Evolutionary conservation across 805 yeast species (phyloP).

Genomic region (Wickerhamiella kurtzmanii): DNA sequence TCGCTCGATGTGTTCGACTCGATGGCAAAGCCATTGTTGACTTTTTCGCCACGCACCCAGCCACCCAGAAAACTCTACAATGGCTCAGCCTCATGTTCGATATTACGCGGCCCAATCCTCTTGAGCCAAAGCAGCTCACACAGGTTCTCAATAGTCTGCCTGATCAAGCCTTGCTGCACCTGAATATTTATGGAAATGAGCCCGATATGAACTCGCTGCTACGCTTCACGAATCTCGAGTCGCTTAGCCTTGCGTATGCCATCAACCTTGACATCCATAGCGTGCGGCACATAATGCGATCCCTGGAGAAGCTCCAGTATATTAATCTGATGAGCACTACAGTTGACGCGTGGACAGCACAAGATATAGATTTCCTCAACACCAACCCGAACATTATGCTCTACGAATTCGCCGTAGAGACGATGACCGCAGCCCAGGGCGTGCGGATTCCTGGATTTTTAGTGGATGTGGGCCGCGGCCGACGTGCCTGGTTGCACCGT

Average conservation of each 20-base stretch:
- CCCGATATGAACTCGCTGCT: slow-evolving; percentile 29
- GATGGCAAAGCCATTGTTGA: slow-evolving; percentile 59
- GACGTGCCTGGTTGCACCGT: slow-evolving; percentile 66
- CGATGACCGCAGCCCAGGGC: slow-evolving; percentile 18
- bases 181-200: slow-evolving; percentile 57
- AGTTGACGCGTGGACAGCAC: slow-evolving; percentile 46
- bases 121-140: slow-evolving; percentile 36
- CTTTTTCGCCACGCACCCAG: slow-evolving; percentile 60
- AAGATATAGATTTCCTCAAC: slow-evolving; percentile 35
- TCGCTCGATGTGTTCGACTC: slow-evolving; percentile 50
- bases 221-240: slow-evolving; percentile 21
- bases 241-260: slow-evolving; percentile 23
- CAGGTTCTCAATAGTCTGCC: slow-evolving; percentile 34
- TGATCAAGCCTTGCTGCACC: slow-evolving; percentile 29
- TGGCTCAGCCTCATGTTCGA: slow-evolving; percentile 61
- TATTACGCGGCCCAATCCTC: slow-evolving; percentile 46
- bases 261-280: slow-evolving; percentile 20
- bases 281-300: slow-evolving; percentile 18
- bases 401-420: slow-evolving; percentile 39
- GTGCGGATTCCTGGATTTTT: slow-evolving; percentile 27
- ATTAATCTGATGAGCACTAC: slow-evolving; percentile 55
- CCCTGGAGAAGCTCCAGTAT: slow-evolving; percentile 31
- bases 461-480: slow-evolving; percentile 38
- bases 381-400: slow-evolving; percentile 41
- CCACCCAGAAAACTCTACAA: slow-evolving; percentile 36